Evolutionary conservation across 2,329 filamentous ascomycete species (phyloP).

Genomic region (Coniosporium tulheliwenetii): DNA sequence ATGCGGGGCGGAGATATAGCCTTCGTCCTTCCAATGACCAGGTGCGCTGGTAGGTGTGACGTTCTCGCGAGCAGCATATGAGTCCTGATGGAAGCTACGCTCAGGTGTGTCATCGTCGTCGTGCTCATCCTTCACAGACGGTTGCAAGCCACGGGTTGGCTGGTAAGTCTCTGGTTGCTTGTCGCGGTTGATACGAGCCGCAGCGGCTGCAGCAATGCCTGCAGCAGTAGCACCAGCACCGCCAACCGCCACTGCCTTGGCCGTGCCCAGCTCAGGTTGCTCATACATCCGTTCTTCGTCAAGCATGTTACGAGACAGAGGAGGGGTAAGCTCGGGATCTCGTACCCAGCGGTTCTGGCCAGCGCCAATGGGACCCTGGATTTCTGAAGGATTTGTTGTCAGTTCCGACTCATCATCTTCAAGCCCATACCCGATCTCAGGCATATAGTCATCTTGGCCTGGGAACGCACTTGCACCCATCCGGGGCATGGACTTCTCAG

Average conservation of each 20-base stretch:
- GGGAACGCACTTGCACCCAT: constrained; percentile 58
- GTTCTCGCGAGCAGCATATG: constrained; percentile 13
- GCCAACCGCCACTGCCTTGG: neutral
- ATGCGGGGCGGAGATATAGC: constrained; percentile 69
- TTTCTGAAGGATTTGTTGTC: constrained; percentile 71
- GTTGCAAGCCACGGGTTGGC: constrained; percentile 9
- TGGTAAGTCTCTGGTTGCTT: constrained; percentile 10
- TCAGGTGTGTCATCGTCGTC: constrained; percentile 10
- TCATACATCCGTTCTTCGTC: no score
- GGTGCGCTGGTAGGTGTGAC: constrained; percentile 37
- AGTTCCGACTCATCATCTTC: constrained; percentile 44
- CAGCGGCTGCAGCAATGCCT: constrained; percentile 37
- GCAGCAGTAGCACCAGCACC: constrained; percentile 36
- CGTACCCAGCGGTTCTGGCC: constrained; percentile 37
- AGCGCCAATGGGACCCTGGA: constrained; percentile 56
- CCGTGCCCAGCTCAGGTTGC: neutral
- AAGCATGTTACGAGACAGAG: constrained; percentile 7
- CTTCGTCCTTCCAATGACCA: constrained; percentile 49
- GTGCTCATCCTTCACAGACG: constrained; percentile 22
- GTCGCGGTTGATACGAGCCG: constrained; percentile 11
- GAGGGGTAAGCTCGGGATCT: constrained; percentile 35
- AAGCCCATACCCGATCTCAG: constrained; percentile 55
- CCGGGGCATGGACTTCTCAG: constrained; percentile 20
- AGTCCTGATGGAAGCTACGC: neutral
- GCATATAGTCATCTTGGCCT: constrained; percentile 53